Base-by-base conservation (phyloP, 495 filamentous ascomycete genomes). In the Cercophora samala region DNA sequence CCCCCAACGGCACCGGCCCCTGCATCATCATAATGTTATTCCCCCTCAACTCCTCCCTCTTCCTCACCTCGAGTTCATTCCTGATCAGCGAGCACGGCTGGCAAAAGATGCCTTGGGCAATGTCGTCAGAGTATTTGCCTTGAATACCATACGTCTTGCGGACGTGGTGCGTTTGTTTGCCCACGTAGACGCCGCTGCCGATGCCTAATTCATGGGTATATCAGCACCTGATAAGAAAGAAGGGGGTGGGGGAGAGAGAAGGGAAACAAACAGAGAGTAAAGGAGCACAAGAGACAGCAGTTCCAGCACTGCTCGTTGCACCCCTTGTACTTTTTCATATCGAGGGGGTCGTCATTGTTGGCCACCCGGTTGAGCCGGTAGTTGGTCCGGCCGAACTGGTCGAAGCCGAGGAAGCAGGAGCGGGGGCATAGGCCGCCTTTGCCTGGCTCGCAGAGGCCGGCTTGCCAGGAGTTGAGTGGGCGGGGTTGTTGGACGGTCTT, bases 31-130 rank as follows among this genome's bases (percentile, higher is more conserved):
- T 64, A 9, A 64, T 8, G 18, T 53, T 21, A 17, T 9, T 29
- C 19, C 65, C 32, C 19, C 65, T 71, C 11, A 66, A 64, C n/a
- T 5, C n/a, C 29, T 73, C 65, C 13, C 73, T 71, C 22, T 56
- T 62, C 37, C 71, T 68, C 51, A 74, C 52, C 37, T 74, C 73
- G 37, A 73, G 42, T 3, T 71, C 70, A 54, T 74, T 73, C 6
- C 69, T 66, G 42, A 73, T 69, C n/a, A 73, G 54, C 17, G 73
- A 74, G 59, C 73, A 74, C 17, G 70, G 73, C 63, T 73, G 73
- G 54, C 73, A 74, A 51, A 68, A 69, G 17, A 74, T 74, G 1
- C 73, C 73, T 23, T 66, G 71, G 60, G 32, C 63, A 8, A 74
- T 59, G 55, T 74, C 73, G 52, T 66, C 63, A 21, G 64, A 32